A percentile compares a stretch with the other conserved stretches of the same genome.
phyloP scores from a whole-genome alignment of 345 rosid genomes.

The Linum trigynum region DNA sequence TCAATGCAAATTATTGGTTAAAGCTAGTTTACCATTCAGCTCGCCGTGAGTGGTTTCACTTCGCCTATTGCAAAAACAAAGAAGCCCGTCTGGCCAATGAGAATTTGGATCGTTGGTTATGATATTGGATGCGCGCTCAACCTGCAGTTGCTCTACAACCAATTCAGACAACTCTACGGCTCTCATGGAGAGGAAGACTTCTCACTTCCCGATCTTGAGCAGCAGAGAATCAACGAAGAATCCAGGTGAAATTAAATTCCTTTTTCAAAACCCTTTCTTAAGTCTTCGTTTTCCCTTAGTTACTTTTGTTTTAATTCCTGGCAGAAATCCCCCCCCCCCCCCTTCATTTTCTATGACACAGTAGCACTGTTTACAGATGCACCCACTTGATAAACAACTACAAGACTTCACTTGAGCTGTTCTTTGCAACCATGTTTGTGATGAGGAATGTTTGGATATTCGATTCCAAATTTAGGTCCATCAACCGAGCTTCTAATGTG shows the following conservation, averaged over 20 bases:
- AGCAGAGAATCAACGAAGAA: conserved; percentile 61
- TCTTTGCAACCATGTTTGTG: conserved; percentile 99
- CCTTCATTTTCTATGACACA: neutral
- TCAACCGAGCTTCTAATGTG: conserved; percentile 71
- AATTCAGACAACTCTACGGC: conserved; percentile 37
- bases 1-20: too few relatives aligned
- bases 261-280: too few relatives aligned
- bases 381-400: conserved; percentile 85
- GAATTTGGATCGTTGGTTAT: conserved; percentile 82
- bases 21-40: conserved; percentile 61
- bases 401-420: conserved; percentile 81
- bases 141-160: conserved; percentile 64
- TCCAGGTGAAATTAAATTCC: conserved; percentile 42
- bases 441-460: conserved; percentile 98
- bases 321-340: neutral
- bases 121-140: conserved; percentile 72
- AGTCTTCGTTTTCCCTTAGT: too few relatives aligned
- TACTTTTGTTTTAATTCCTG: neutral
- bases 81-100: conserved; percentile 85
- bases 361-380: conserved; percentile 41
- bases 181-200: conserved; percentile 46
- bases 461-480: conserved; percentile 77
- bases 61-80: conserved; percentile 56
- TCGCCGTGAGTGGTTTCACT: conserved; percentile 51
- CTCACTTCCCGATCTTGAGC: conserved; percentile 51